These are phyloP conservation scores for Blastomyces parvus DNA, from an alignment of 2,329 filamentous ascomycete species.

Conservation along the genomic window DNA sequence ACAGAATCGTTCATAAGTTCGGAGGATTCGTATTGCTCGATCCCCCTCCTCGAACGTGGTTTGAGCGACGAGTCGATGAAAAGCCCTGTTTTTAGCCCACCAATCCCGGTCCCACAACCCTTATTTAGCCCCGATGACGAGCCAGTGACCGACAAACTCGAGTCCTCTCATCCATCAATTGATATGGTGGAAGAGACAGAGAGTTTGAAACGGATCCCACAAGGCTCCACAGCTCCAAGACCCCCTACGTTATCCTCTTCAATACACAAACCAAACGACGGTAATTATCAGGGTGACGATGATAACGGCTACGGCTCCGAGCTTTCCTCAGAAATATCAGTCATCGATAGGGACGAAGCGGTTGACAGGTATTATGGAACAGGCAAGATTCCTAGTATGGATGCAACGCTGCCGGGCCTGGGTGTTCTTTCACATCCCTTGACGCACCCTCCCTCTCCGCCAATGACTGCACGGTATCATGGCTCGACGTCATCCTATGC, in stretches of 20 bases:
- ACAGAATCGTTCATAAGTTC: conserved; percentile 48
- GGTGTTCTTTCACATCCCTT: conserved; percentile 38
- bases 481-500: conserved; percentile 27
- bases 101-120: conserved; percentile 19
- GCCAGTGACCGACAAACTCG: conserved; percentile 22
- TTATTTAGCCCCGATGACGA: conserved; percentile 24
- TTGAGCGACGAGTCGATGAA: conserved; percentile 42
- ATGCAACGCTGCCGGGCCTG: conserved; percentile 29
- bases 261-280: neutral
- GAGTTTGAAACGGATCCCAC: conserved; percentile 41
- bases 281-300: conserved; percentile 36
- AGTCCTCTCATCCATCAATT: conserved; percentile 41
- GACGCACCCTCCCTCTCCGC: conserved; percentile 39
- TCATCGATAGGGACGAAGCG: conserved; percentile 35
- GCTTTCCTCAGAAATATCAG: conserved; percentile 42
- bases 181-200: conserved; percentile 44
- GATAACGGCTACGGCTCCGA: conserved; percentile 47
- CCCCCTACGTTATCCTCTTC: conserved; percentile 11
- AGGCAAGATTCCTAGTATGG: conserved; percentile 27
- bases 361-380: conserved; percentile 23
- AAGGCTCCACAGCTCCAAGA: conserved; percentile 35
- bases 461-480: conserved; percentile 35
- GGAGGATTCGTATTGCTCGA: conserved; percentile 64
- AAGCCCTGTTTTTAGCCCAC: conserved; percentile 27
- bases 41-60: conserved; percentile 64